Evolutionary conservation across 805 yeast species (phyloP), one percentile per base, ranked within the genome.

Genomic region (Cyberlindnera americana): DNA sequence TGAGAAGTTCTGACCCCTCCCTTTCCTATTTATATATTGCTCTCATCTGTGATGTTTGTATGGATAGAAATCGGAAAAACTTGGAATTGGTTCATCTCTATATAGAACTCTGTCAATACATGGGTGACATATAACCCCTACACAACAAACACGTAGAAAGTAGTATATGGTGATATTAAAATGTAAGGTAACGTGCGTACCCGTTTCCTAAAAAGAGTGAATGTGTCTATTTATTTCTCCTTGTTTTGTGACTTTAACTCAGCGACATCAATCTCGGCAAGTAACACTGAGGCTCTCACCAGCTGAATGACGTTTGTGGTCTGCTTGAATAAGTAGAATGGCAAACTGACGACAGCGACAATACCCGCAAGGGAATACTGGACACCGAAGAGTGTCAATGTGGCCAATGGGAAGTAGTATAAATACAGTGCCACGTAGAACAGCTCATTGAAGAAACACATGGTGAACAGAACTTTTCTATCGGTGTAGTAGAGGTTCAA

Each of bases 371-470:
- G 62, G 63, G 83, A 78, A 50, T 73, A 69, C 2, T 65, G 66
- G 7, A 57, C 33, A n/a, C 49, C 64, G 51, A 40, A 54, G 41
- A 52, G 35, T 4, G 55, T 55, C 52, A 48, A 65, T 59, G 38
- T 43, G 26, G 37, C 42, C 19, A 59, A 25, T 18, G 59, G 60
- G 60, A 86, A 89, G 47, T 82, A 75, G 59, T 75, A 78, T 60
- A 91, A 70, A 61, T 93, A 93, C 35, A 90, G 61, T 2, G 95
- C 96, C 59, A 90, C 84, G 60, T 86, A 95, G 62, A 93, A 95
- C 37, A 88, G 63, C 67, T 93, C 99, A 65, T 93, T 93, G 47
- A 90, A 84, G 19, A 93, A 87, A 64, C 99, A 93, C 47, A 93
- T 90, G 17, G 80, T 63, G 65, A 93, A 93, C 47, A 93, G 70